These are phyloP conservation scores for Paracamarosporium sp. DNA, from an alignment of 2,329 filamentous ascomycete species.

Conservation along the genomic window DNA sequence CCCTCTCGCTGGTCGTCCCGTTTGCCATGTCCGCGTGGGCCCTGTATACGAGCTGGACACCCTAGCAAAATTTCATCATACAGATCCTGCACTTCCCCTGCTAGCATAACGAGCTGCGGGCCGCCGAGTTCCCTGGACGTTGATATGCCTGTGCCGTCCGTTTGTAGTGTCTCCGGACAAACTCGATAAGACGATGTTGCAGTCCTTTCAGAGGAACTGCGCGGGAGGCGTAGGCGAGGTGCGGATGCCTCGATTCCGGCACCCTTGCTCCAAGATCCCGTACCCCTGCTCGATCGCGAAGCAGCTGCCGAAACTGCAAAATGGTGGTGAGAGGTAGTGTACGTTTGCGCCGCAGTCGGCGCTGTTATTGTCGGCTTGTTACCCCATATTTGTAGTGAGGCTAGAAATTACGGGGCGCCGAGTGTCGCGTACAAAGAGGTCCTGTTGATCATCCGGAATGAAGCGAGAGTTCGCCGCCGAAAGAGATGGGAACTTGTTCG, in stretches of 20 bases:
- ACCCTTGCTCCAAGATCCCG: neutral
- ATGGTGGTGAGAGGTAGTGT: neutral
- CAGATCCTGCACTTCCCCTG: conserved; percentile 15
- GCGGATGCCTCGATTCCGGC: neutral
- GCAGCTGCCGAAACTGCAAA: neutral
- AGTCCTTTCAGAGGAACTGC: neutral
- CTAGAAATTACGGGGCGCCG: neutral
- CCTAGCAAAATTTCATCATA: conserved; percentile 8
- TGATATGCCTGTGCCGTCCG: neutral
- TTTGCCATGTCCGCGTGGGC: neutral
- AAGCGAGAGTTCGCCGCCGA: neutral
- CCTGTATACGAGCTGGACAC: too few species aligned
- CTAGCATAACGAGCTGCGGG: neutral
- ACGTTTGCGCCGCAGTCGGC: neutral
- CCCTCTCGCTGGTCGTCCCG: too few species aligned
- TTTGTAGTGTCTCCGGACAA: neutral
- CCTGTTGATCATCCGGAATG: neutral
- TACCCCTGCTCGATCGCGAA: neutral
- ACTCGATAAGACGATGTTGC: neutral
- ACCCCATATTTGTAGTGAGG: neutral
- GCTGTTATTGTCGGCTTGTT: neutral
- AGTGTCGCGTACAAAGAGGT: neutral
- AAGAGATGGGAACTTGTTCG: neutral
- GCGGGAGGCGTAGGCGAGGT: neutral
- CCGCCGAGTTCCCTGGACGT: neutral